Evolutionary conservation across 148 eudicot species (phyloP).

Genomic region (Camellia japonica): DNA sequence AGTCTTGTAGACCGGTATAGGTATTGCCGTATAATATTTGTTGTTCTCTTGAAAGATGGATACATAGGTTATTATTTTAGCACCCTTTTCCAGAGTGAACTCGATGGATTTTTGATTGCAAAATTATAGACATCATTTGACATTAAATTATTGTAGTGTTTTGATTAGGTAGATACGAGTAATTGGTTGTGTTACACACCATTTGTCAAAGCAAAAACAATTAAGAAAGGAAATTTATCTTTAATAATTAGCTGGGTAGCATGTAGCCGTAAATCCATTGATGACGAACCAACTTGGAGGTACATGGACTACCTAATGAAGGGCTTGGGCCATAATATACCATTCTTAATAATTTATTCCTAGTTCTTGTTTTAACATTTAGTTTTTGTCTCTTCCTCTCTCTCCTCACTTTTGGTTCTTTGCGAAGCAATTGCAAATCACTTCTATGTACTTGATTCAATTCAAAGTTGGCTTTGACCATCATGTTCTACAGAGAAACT

Average conservation of each 20-base stretch:
- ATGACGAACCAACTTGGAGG: slow-evolving; percentile 5
- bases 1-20: background rate
- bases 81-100: background rate
- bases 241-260: background rate
- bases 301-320: background rate
- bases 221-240: background rate
- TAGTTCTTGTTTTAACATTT: slow-evolving; percentile 3
- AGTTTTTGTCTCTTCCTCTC: background rate
- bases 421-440: background rate
- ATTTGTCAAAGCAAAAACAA: background rate
- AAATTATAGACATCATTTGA: background rate
- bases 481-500: slow-evolving; percentile 22
- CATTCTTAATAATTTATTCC: background rate
- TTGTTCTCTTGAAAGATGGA: background rate
- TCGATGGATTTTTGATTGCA: background rate
- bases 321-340: background rate
- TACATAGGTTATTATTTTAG: background rate
- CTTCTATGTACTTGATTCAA: background rate
- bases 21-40: background rate
- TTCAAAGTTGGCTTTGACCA: background rate
- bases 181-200: background rate
- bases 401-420: background rate
- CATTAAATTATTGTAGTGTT: background rate
- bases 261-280: background rate
- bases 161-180: no score